These are phyloP conservation scores for Graphiopsis chlorocephala DNA, from an alignment of 2,329 filamentous ascomycete species.

Conservation along the genomic window DNA sequence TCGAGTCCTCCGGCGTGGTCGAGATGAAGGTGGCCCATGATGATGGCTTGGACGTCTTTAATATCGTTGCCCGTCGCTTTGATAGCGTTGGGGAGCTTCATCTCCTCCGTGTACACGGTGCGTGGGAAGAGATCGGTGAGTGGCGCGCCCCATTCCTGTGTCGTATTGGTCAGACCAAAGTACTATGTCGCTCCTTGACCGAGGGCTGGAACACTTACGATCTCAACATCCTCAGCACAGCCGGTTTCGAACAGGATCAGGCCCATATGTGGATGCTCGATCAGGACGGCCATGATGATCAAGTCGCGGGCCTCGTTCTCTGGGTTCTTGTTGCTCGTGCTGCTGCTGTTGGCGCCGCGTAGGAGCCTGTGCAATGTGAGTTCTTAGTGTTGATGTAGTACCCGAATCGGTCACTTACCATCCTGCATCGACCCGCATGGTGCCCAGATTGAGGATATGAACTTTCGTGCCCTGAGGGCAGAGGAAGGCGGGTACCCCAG, in stretches of 20 bases:
- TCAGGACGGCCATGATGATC: conserved; percentile 31
- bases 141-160: conserved; percentile 21
- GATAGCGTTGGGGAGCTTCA: background rate
- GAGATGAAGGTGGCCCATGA: conserved; percentile 39
- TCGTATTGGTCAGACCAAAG: no score
- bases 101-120: conserved; percentile 8
- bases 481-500: background rate
- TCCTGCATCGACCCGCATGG: background rate
- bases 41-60: conserved; percentile 37
- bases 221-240: background rate
- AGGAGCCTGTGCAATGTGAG: conserved; percentile 25
- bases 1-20: conserved; percentile 39
- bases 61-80: conserved; percentile 28
- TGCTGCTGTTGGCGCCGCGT: conserved; percentile 31
- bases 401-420: background rate
- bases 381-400: background rate
- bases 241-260: conserved; percentile 39
- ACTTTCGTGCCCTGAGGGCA: conserved; percentile 2
- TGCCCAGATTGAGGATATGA: background rate
- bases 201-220: background rate
- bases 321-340: conserved; percentile 31
- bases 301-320: conserved; percentile 29
- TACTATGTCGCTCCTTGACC: background rate
- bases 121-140: conserved; percentile 23
- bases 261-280: conserved; percentile 35